Evolutionary conservation across 129 eudicot genomes (phyloP).

Genomic region (Logfia minima): DNA sequence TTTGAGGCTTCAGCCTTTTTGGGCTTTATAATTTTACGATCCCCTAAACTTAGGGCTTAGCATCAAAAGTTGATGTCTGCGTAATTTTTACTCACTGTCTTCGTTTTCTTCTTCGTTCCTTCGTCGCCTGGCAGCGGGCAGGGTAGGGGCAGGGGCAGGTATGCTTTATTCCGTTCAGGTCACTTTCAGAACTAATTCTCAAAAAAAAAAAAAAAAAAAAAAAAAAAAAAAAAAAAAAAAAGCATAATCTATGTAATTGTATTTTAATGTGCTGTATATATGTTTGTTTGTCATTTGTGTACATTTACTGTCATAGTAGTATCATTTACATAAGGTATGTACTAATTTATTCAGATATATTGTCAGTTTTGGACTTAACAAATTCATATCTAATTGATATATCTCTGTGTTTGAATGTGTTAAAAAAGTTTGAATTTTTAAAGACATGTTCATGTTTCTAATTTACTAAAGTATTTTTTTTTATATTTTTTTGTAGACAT

Average conservation of each 20-base stretch:
- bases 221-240: too few relatives aligned
- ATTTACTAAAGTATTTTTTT: not conserved
- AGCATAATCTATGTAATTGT: too few relatives aligned
- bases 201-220: too few relatives aligned
- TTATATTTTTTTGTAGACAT: slow-evolving; percentile 20
- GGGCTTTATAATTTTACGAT: not conserved
- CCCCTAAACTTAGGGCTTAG: not conserved
- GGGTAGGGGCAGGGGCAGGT: not conserved
- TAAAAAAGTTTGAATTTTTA: not conserved
- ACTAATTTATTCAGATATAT: not conserved
- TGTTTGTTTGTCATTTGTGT: not conserved
- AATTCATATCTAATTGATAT: too few relatives aligned
- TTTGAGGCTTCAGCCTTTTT: too few relatives aligned
- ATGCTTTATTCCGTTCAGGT: not conserved
- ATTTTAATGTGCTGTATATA: too few relatives aligned
- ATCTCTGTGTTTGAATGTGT: not conserved
- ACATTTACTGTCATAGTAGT: not conserved
- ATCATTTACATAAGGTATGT: not conserved
- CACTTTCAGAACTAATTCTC: not conserved
- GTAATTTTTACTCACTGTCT: not conserved
- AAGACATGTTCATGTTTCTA: not conserved
- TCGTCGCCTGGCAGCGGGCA: not conserved
- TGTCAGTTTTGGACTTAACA: not conserved
- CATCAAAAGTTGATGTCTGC: not conserved
- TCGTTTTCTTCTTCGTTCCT: not conserved